Percentiles rank a stretch among this genome's conserved stretches.
Evolutionary conservation across 108 stramenopile species (phyloP).

Genomic region (Pelagomonas calceolata): DNA sequence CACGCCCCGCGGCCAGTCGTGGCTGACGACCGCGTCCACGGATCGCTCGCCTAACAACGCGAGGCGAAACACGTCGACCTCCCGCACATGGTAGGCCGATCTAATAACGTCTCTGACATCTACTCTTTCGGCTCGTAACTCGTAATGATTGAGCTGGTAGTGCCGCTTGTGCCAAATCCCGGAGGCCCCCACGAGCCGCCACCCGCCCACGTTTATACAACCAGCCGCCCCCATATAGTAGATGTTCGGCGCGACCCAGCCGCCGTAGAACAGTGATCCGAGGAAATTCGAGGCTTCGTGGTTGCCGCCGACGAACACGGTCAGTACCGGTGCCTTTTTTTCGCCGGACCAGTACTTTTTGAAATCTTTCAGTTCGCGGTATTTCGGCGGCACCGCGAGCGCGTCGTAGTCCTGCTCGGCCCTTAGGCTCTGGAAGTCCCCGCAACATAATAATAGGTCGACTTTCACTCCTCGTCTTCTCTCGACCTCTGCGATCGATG

Average conservation of each 20-base stretch:
- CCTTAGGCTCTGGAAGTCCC: slow-evolving; percentile 92
- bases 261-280: slow-evolving; percentile 87
- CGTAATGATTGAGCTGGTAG: slow-evolving; percentile 58
- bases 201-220: slow-evolving; percentile 62
- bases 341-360: slow-evolving; percentile 81
- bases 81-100: slow-evolving; percentile 83
- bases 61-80: slow-evolving; percentile 68
- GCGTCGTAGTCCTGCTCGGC: slow-evolving; percentile 66
- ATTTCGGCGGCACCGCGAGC: slow-evolving; percentile 81
- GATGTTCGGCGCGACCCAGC: slow-evolving; percentile 97
- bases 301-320: slow-evolving; percentile 96
- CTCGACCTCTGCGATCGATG: slow-evolving; percentile 38
- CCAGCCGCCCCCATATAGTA: slow-evolving; percentile 91
- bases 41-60: slow-evolving; percentile 26
- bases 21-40: slow-evolving; percentile 73
- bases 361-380: slow-evolving; percentile 70
- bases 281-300: slow-evolving; percentile 91
- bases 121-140: slow-evolving; percentile 50
- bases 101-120: slow-evolving; percentile 49
- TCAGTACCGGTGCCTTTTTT: slow-evolving; percentile 69
- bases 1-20: slow-evolving; percentile 96
- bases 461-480: slow-evolving; percentile 24
- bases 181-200: slow-evolving; percentile 86
- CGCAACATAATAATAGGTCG: slow-evolving; percentile 90
- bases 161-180: slow-evolving; percentile 84